These are phyloP conservation scores for Meyerozyma athensensis DNA, from an alignment of 1,139 yeast species.

Conservation along the genomic window DNA sequence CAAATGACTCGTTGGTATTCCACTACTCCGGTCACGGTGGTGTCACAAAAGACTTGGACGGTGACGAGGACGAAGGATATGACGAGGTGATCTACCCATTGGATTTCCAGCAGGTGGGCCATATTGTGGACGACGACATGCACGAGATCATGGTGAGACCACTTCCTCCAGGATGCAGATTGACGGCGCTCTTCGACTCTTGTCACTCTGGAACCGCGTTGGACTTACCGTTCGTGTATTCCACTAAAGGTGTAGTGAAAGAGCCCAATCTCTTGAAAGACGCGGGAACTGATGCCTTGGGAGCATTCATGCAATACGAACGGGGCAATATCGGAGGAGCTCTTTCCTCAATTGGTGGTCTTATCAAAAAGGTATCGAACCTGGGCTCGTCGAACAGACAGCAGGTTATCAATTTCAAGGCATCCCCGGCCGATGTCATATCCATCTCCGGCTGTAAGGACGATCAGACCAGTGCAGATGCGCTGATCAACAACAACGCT, in stretches of 20 bases:
- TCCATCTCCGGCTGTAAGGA: slow-evolving; percentile 90
- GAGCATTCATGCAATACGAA: slow-evolving; percentile 69
- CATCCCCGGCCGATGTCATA: slow-evolving; percentile 85
- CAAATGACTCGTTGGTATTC: slow-evolving; percentile 82
- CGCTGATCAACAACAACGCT: slow-evolving; percentile 67
- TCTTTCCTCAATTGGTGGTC: slow-evolving; percentile 34
- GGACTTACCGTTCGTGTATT: slow-evolving; percentile 84
- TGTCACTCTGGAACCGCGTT: slow-evolving; percentile 92
- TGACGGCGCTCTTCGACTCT: slow-evolving; percentile 86
- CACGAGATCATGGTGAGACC: slow-evolving; percentile 78
- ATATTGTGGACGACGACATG: slow-evolving; percentile 78
- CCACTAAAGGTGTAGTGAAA: slow-evolving; percentile 86
- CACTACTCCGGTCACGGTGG: slow-evolving; percentile 97
- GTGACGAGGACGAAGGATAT: slow-evolving; percentile 86
- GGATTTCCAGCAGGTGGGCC: slow-evolving; percentile 72
- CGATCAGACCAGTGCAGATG: slow-evolving; percentile 76
- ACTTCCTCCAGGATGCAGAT: slow-evolving; percentile 75
- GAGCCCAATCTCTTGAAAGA: slow-evolving; percentile 87
- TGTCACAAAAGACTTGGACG: slow-evolving; percentile 69
- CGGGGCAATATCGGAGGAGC: slow-evolving; percentile 60
- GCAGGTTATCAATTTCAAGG: slow-evolving; percentile 47
- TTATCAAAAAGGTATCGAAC: slow-evolving; percentile 43
- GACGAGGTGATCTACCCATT: slow-evolving; percentile 92
- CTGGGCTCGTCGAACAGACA: slow-evolving; percentile 25
- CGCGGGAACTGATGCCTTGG: slow-evolving; percentile 71